Evolutionary conservation across 176 grass and related monocot species (phyloP).

Genomic region (Puya raimondii): DNA sequence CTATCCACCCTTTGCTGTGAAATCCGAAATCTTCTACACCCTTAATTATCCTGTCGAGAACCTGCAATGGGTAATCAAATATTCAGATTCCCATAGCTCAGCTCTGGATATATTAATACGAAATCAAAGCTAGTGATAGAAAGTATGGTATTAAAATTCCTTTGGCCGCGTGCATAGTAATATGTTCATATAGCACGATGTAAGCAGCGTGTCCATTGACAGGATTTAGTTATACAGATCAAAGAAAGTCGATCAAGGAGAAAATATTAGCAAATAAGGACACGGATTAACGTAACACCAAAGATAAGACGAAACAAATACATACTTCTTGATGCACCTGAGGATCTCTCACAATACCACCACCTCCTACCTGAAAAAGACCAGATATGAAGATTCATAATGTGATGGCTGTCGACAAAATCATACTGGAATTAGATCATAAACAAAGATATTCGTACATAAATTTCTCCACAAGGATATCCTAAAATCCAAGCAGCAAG

Average conservation of each 20-base stretch:
- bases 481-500: too few species aligned
- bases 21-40: constrained; percentile 83
- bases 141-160: neutral
- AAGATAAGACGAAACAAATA: neutral
- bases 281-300: neutral
- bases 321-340: constrained; percentile 86
- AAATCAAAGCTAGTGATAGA: neutral
- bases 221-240: neutral
- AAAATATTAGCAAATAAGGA: neutral
- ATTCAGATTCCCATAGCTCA: neutral
- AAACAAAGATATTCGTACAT: neutral
- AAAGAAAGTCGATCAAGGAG: neutral
- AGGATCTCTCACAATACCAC: constrained; percentile 89
- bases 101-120: neutral
- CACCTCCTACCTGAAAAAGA: constrained; percentile 63
- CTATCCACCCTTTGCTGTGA: constrained; percentile 66
- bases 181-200: too few species aligned
- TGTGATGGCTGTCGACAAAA: neutral
- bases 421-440: neutral
- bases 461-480: too few species aligned
- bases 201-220: neutral
- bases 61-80: constrained; percentile 28
- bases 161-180: too few species aligned
- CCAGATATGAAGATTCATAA: neutral
- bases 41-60: constrained; percentile 82